A percentile compares a stretch with the other conserved stretches of the same genome.
Conservation (phyloP, 495 filamentous ascomycete species). For the Cercophora sp. region DNA sequence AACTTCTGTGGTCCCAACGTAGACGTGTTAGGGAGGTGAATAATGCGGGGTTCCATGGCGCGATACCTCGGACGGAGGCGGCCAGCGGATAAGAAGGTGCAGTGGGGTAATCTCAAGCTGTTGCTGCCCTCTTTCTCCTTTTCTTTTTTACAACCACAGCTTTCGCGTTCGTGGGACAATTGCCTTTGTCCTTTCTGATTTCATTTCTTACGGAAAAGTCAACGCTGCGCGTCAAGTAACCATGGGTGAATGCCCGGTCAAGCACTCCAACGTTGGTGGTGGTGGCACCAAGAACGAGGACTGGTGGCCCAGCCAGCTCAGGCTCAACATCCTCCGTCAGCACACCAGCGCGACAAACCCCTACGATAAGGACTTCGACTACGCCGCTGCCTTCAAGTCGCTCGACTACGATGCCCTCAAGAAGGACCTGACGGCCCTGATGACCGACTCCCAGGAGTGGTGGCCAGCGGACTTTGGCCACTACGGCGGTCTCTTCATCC, state of each 20-base stretch:
- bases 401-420: slow-evolving; percentile 68
- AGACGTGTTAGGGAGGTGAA: neutral
- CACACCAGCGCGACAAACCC: slow-evolving; percentile 60
- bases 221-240: slow-evolving; percentile 1
- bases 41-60: slow-evolving; percentile 6
- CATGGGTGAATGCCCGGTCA: slow-evolving; percentile 48
- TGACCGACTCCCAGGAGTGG: slow-evolving; percentile 73
- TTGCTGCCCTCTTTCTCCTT: neutral
- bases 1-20: neutral
- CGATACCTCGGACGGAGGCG: neutral
- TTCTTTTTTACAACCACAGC: neutral
- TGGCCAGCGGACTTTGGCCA: slow-evolving; percentile 77
- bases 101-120: neutral
- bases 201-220: neutral
- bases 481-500: slow-evolving; percentile 72
- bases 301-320: slow-evolving; percentile 67
- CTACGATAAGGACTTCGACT: slow-evolving; percentile 58
- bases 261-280: slow-evolving; percentile 53
- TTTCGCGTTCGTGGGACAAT: neutral
- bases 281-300: slow-evolving; percentile 58
- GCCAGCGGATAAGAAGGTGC: slow-evolving; percentile 13
- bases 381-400: slow-evolving; percentile 63
- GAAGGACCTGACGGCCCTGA: slow-evolving; percentile 60
- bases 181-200: neutral
- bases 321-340: slow-evolving; percentile 68